Evolutionary conservation across 352 stramenopile genomes (phyloP).

Genomic region (Phytophthora rubi): DNA sequence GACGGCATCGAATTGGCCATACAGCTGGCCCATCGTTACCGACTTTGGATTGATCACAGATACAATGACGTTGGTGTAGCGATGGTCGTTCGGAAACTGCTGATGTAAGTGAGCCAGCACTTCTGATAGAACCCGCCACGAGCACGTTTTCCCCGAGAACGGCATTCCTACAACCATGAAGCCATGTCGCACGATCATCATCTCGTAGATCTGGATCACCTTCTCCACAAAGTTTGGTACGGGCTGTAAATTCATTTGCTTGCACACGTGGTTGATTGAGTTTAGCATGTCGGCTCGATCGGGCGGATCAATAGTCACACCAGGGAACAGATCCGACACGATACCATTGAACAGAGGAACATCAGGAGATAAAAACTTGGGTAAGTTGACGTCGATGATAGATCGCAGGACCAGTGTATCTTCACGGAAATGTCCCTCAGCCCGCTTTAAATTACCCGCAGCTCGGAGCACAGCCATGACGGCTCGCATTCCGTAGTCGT

Average conservation of each 20-base stretch:
- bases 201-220: slow-evolving; percentile 96
- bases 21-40: slow-evolving; percentile 93
- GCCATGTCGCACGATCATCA: slow-evolving; percentile 96
- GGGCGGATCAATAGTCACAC: slow-evolving; percentile 89
- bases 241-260: slow-evolving; percentile 84
- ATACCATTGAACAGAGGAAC: slow-evolving; percentile 95
- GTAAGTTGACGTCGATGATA: slow-evolving; percentile 95
- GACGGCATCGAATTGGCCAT: slow-evolving; percentile 94
- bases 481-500: slow-evolving; percentile 96
- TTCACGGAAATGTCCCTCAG: slow-evolving; percentile 82
- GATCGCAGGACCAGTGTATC: slow-evolving; percentile 91
- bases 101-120: slow-evolving; percentile 85
- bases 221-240: slow-evolving; percentile 93
- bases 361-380: slow-evolving; percentile 94
- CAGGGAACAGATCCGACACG: slow-evolving; percentile 93
- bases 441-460: slow-evolving; percentile 91
- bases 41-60: slow-evolving; percentile 94
- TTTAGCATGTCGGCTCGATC: slow-evolving; percentile 87
- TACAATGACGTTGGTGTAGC: slow-evolving; percentile 82
- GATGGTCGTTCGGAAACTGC: slow-evolving; percentile 61
- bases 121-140: slow-evolving; percentile 90
- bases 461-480: slow-evolving; percentile 95
- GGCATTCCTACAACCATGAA: slow-evolving; percentile 97
- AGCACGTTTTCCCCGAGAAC: slow-evolving; percentile 94
- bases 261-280: slow-evolving; percentile 83